Evolutionary conservation across 1,284 basidiomycete genomes (phyloP), one percentile per base, ranked within the genome.

Genomic region (Malassezia sp.): DNA sequence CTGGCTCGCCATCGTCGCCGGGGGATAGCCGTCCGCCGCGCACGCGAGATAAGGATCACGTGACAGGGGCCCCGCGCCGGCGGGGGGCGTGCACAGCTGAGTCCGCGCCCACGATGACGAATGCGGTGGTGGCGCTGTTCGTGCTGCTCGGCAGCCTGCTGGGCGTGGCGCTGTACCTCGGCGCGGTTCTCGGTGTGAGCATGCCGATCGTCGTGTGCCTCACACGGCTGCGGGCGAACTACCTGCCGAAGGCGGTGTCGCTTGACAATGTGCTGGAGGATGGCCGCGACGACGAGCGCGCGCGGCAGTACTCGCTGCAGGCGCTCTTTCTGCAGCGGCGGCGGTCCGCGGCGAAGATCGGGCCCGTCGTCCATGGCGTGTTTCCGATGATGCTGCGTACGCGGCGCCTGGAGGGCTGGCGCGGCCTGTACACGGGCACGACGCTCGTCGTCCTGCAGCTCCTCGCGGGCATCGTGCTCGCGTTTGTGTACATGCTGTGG

Each of bases 231-330:
- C 59, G 67, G 24, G 65, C 65, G 28, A 69, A 69, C 52, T 69
- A 67, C 41, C 51, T 69, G 11, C 67, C 67, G 22, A 64, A 60
- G 31, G 66, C 66, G 4, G 61, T 69, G 23, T 57, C 58, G 7
- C 59, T 69, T 24, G 63, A 66, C 40, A 60, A 60, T 45, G 59
- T 67, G 14, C 52, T 67, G 41, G 60, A 64, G 45, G 66, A 65
- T 44, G 66, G 64, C 17, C 50, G 56, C 24, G 30, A 26, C 1
- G 22, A 20, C 7, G 24, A 38, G 31, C 24, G 31, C 3, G 28
- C 24, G 17, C 27, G 28, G 12, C 26, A 20, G 6, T 45, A 20
- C 21, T 52, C 56, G 9, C 42, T 62, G 28, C 51, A 49, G 10
- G 52, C 56, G 4, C 54, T 65, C 32, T 33, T 61, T 23, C 50